Conservation (phyloP, 495 filamentous ascomycete genomes). For the Pyrenula aspistea region DNA sequence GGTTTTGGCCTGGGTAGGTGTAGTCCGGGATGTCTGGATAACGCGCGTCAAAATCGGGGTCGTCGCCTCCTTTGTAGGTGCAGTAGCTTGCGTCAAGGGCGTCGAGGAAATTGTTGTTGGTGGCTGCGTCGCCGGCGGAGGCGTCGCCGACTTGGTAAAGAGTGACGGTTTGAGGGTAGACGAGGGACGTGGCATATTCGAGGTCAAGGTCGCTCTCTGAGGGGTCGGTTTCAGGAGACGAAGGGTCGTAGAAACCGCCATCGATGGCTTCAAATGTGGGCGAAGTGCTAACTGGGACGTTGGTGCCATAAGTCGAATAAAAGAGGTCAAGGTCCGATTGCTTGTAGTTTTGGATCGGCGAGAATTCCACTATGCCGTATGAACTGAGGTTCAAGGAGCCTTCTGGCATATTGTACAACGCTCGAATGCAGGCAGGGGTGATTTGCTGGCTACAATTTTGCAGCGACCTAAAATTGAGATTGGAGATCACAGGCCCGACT, state of each 20-base stretch:
- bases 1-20: background rate
- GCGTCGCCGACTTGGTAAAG: conserved; percentile 38
- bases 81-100: conserved; percentile 40
- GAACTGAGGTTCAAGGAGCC: conserved; percentile 21
- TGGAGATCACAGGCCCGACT: background rate
- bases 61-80: conserved; percentile 26
- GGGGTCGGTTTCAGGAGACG: conserved; percentile 6
- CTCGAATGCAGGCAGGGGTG: conserved; percentile 31
- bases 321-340: conserved; percentile 41
- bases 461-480: background rate
- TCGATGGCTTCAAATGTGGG: conserved; percentile 20
- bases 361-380: conserved; percentile 23
- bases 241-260: conserved; percentile 8
- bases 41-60: conserved; percentile 25
- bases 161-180: conserved; percentile 35
- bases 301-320: conserved; percentile 27
- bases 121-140: conserved; percentile 16
- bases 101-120: conserved; percentile 28
- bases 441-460: conserved; percentile 22
- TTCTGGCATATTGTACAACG: conserved; percentile 31
- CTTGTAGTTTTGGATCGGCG: conserved; percentile 21
- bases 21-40: conserved; percentile 17
- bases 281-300: conserved; percentile 16
- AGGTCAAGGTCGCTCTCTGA: conserved; percentile 21
- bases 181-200: conserved; percentile 18